Conservation (phyloP, 1,284 basidiomycete species). For the Mycena sp. region DNA sequence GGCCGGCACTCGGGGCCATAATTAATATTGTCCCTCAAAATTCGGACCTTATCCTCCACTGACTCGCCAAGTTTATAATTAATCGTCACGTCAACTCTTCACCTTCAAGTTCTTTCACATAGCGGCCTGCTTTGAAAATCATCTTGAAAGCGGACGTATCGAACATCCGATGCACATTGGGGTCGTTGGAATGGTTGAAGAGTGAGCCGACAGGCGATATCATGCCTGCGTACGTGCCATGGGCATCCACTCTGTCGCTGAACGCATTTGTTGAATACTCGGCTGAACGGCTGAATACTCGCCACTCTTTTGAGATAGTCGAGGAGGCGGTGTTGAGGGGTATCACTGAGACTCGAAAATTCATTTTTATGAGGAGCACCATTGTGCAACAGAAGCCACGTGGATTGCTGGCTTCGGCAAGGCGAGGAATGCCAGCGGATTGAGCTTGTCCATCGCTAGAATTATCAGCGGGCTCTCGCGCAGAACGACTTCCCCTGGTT, state of each 20-base stretch:
- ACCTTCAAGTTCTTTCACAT: slow-evolving; percentile 2
- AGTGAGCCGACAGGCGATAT: slow-evolving; percentile 4
- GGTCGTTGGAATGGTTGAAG: slow-evolving; percentile 12
- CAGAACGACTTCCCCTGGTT: slow-evolving; percentile 5
- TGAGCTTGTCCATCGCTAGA: neutral
- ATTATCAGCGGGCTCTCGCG: slow-evolving; percentile 6
- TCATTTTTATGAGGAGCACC: neutral
- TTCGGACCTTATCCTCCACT: neutral
- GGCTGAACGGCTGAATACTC: neutral
- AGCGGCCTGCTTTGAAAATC: neutral
- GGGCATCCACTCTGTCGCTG: neutral
- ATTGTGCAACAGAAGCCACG: neutral
- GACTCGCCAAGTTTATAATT: neutral
- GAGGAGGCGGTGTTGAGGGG: slow-evolving; percentile 10
- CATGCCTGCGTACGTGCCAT: neutral
- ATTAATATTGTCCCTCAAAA: neutral
- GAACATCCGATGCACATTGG: neutral
- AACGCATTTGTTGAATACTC: too few relatives aligned
- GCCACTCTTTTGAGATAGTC: slow-evolving; percentile 13
- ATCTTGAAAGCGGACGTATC: slow-evolving; percentile 1
- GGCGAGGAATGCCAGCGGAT: neutral
- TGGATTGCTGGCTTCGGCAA: neutral
- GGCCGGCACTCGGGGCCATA: too few relatives aligned
- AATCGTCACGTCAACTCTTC: slow-evolving; percentile 4
- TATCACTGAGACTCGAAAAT: neutral